Percentiles rank a stretch among this genome's conserved stretches.
Conservation (phyloP, 768 basidiomycete genomes). For the Lentinus tigrinus region DNA sequence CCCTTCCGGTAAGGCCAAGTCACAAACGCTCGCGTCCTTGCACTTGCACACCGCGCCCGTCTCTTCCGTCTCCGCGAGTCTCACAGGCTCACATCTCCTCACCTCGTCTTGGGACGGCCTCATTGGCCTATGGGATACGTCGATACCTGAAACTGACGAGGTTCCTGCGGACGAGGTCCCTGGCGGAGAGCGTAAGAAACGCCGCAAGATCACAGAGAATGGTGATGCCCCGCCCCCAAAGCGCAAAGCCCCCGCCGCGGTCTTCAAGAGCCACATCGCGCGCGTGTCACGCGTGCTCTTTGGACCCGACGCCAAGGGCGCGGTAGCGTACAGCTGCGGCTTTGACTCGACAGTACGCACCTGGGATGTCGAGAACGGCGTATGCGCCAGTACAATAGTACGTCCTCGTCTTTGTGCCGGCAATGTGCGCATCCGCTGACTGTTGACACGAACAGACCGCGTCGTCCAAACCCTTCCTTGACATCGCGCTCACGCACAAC, state of each 20-base stretch:
- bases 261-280: conserved; percentile 82
- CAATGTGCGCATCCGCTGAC: not conserved
- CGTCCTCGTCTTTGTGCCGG: conserved; percentile 25
- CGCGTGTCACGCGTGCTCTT: conserved; percentile 77
- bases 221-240: conserved; percentile 38
- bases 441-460: conserved; percentile 44
- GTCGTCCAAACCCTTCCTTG: conserved; percentile 74
- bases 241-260: conserved; percentile 66
- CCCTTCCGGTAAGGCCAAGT: conserved; percentile 6
- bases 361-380: conserved; percentile 83
- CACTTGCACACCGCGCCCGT: conserved; percentile 83
- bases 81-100: conserved; percentile 61
- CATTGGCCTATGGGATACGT: conserved; percentile 78
- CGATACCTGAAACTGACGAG: conserved; percentile 63
- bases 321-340: conserved; percentile 69
- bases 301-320: conserved; percentile 29
- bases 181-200: conserved; percentile 50
- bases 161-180: conserved; percentile 41
- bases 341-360: conserved; percentile 87
- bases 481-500: conserved; percentile 48
- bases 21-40: conserved; percentile 57
- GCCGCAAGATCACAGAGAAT: conserved; percentile 48
- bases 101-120: conserved; percentile 88
- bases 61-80: conserved; percentile 62
- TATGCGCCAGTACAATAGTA: conserved; percentile 71